Evolutionary conservation across 345 rosid species (phyloP).

Genomic region (Kernera saxatilis): DNA sequence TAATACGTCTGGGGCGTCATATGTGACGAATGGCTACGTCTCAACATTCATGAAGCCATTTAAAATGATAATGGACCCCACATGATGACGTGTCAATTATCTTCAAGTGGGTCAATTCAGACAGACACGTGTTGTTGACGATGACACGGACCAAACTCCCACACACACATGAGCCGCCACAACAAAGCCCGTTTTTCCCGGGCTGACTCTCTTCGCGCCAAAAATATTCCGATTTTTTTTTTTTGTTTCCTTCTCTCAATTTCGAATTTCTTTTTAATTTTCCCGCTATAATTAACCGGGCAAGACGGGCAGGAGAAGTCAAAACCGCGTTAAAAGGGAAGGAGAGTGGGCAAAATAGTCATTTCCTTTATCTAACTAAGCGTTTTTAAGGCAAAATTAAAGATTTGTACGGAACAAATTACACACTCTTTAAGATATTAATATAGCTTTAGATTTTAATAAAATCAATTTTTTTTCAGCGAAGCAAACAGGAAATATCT

Average conservation of each 20-base stretch:
- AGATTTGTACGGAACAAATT: slow-evolving; percentile 4
- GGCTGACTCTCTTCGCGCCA: slow-evolving; percentile 18
- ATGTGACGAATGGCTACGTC: slow-evolving; percentile 10
- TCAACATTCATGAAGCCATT: slow-evolving; percentile 14
- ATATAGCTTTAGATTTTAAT: neutral
- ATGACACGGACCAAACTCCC: slow-evolving; percentile 12
- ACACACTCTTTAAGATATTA: neutral
- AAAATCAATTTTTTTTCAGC: neutral
- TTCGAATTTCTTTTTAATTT: neutral
- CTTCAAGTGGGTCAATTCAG: slow-evolving; percentile 2
- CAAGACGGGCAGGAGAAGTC: slow-evolving; percentile 2
- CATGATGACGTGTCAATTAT: slow-evolving; percentile 10
- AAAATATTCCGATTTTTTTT: neutral
- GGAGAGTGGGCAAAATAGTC: neutral
- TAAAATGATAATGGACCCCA: neutral
- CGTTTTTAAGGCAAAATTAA: neutral
- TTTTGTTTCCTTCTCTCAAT: neutral
- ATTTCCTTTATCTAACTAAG: neutral
- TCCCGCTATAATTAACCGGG: slow-evolving; percentile 14
- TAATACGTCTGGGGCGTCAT: too few species aligned
- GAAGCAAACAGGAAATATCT: neutral
- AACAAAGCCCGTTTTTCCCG: slow-evolving; percentile 14
- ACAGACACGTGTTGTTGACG: slow-evolving; percentile 3
- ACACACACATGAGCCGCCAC: slow-evolving; percentile 17
- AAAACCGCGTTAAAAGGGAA: slow-evolving; percentile 18